phyloP scores from a whole-genome alignment of 768 basidiomycete species.

The Galerina marginata region DNA sequence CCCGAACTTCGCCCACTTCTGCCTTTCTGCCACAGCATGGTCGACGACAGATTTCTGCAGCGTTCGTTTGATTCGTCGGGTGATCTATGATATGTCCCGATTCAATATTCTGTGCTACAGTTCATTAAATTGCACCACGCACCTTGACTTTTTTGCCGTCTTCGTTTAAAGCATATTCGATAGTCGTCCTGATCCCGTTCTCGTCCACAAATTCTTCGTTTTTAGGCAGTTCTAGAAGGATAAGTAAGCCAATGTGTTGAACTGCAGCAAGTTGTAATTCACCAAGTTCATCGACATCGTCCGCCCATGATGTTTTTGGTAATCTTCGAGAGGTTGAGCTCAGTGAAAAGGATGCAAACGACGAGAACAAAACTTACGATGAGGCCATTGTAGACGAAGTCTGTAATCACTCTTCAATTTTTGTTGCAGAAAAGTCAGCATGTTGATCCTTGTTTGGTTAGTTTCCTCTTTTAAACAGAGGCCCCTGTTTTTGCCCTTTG shows the following conservation, averaged over 20 bases:
- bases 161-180: conserved; percentile 86
- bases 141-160: conserved; percentile 97
- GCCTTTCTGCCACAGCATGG: conserved; percentile 91
- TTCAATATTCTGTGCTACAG: background rate
- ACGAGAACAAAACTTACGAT: conserved; percentile 31
- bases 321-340: conserved; percentile 29
- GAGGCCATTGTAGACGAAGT: conserved; percentile 33
- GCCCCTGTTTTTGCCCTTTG: too few relatives aligned
- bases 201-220: conserved; percentile 79
- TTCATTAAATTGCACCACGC: conserved; percentile 14
- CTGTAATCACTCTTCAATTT: conserved; percentile 17
- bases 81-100: conserved; percentile 59
- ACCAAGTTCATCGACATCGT: conserved; percentile 84
- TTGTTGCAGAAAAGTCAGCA: conserved; percentile 11
- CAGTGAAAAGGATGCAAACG: background rate
- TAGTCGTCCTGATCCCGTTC: conserved; percentile 84
- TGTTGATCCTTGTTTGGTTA: conserved; percentile 22
- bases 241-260: background rate
- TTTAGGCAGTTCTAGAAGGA: conserved; percentile 51
- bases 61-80: conserved; percentile 82
- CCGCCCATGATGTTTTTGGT: conserved; percentile 85
- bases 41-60: conserved; percentile 94
- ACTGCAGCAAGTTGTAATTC: conserved; percentile 11
- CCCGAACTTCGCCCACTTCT: conserved; percentile 94
- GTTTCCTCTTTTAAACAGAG: too few relatives aligned